These are phyloP conservation scores for Phytomonas sp. DNA, from an alignment of 208 protist species.

Conservation along the genomic window DNA sequence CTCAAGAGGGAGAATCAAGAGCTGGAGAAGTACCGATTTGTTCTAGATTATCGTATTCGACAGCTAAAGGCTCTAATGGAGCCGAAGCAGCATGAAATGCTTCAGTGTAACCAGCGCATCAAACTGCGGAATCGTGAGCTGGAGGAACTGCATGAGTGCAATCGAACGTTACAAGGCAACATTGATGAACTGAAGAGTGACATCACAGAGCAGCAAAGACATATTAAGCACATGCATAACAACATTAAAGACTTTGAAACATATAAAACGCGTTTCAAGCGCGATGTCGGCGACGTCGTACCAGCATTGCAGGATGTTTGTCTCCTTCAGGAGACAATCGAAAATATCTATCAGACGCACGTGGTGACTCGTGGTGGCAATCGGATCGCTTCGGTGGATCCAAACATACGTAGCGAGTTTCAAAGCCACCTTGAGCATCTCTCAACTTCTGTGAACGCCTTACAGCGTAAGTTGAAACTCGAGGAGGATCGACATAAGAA, in stretches of 20 bases:
- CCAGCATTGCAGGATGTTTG: constrained; percentile 88
- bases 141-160: constrained; percentile 86
- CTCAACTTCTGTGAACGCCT: constrained; percentile 86
- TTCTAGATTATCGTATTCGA: constrained; percentile 96
- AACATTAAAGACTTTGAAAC: constrained; percentile 86
- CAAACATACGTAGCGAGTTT: constrained; percentile 85
- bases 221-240: constrained; percentile 63
- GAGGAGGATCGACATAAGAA: constrained; percentile 85
- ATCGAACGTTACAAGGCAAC: constrained; percentile 78
- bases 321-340: constrained; percentile 69
- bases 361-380: constrained; percentile 60
- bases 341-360: constrained; percentile 80
- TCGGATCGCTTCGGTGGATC: constrained; percentile 57
- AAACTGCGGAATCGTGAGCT: constrained; percentile 89
- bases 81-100: constrained; percentile 93
- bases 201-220: constrained; percentile 77
- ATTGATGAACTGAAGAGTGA: constrained; percentile 89
- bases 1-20: constrained; percentile 97
- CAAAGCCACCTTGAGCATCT: constrained; percentile 88
- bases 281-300: constrained; percentile 75
- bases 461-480: constrained; percentile 86
- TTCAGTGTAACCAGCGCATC: constrained; percentile 85
- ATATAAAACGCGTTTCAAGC: constrained; percentile 72
- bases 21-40: constrained; percentile 97
- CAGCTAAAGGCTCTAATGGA: constrained; percentile 97